Percentiles rank a stretch among this genome's conserved stretches.
These are phyloP conservation scores for Puya raimondii DNA, from an alignment of 176 grass and related monocot genomes.

Conservation along the genomic window DNA sequence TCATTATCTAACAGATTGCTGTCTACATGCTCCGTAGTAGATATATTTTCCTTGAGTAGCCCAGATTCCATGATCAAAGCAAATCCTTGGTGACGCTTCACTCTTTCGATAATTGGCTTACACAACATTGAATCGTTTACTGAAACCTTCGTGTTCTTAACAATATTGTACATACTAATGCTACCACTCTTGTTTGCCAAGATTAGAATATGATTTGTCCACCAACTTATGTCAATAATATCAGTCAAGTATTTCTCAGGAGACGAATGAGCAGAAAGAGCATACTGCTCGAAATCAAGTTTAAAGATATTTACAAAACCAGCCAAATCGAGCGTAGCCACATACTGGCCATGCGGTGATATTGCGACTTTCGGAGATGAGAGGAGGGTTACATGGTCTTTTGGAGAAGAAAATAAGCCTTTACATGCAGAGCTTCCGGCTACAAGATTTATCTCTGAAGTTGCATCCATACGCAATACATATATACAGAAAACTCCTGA, in stretches of 20 bases:
- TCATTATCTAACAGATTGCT: conserved; percentile 8
- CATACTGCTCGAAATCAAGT: conserved; percentile 27
- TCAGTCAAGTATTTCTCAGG: conserved; percentile 23
- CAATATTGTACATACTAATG: conserved; percentile 64
- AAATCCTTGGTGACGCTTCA: conserved; percentile 43
- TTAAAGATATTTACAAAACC: conserved; percentile 59
- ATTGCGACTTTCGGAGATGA: conserved; percentile 72
- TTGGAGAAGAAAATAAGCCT: conserved; percentile 52
- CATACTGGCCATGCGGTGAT: conserved; percentile 61
- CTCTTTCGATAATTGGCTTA: conserved; percentile 59
- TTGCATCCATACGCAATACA: conserved; percentile 34
- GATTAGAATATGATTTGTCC: conserved; percentile 76
- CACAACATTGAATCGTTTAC: conserved; percentile 46
- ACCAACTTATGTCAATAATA: conserved; percentile 83
- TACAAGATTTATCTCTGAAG: conserved; percentile 42
- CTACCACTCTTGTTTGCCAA: conserved; percentile 38
- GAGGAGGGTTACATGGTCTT: conserved; percentile 31
- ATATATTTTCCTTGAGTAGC: conserved; percentile 23
- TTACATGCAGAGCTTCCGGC: conserved; percentile 35
- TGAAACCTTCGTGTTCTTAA: conserved; percentile 39
- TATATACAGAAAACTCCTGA: conserved; percentile 59
- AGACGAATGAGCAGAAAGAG: conserved; percentile 45
- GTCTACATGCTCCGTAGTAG: conserved; percentile 21
- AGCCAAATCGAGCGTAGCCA: conserved; percentile 72
- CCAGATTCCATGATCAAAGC: conserved; percentile 69